Evolutionary conservation across 2,329 filamentous ascomycete species (phyloP).

Genomic region (Myriosclerotinia curreyana): DNA sequence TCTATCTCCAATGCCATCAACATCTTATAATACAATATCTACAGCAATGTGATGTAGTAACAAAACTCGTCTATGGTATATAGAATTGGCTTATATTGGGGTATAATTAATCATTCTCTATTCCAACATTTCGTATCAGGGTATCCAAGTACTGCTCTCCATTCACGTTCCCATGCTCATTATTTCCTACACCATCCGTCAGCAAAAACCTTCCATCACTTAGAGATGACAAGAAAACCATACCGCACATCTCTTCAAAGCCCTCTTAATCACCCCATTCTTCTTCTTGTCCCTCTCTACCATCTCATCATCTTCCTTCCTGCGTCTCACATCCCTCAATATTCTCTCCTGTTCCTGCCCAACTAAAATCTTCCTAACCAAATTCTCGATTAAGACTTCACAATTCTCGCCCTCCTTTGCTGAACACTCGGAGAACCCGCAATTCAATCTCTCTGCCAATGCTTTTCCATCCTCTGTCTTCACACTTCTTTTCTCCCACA

Average conservation of each 20-base stretch:
- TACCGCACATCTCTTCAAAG: constrained; percentile 6
- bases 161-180: neutral
- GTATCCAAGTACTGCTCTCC: neutral
- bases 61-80: too few relatives aligned
- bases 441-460: constrained; percentile 6
- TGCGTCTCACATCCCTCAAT: neutral
- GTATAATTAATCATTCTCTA: neutral
- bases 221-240: neutral
- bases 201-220: neutral
- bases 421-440: constrained; percentile 9
- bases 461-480: constrained; percentile 4
- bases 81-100: neutral
- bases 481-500: constrained; percentile 17
- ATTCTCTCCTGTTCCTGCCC: neutral
- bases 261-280: constrained; percentile 4
- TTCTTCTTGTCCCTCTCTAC: neutral
- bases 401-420: constrained; percentile 12
- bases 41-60: neutral
- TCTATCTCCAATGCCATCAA: neutral
- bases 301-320: neutral
- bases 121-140: neutral
- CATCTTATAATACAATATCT: neutral
- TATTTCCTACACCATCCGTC: neutral
- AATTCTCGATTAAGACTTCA: neutral
- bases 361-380: neutral